phyloP scores from a whole-genome alignment of 2,329 filamentous ascomycete genomes.

The Aspergillus fructus region DNA sequence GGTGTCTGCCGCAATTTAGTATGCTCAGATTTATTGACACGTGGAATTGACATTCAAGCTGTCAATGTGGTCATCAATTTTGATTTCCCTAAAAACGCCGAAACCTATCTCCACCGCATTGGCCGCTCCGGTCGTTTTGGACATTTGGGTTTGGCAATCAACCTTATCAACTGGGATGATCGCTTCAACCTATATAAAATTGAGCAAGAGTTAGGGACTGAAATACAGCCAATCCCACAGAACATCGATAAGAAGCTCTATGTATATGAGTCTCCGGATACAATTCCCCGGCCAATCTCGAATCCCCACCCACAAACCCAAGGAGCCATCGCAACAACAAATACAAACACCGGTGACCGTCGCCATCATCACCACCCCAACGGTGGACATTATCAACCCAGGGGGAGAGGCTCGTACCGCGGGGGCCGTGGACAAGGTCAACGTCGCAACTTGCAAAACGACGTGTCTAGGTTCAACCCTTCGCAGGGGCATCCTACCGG shows the following conservation, averaged over 20 bases:
- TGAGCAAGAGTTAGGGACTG: constrained; percentile 92
- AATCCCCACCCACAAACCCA: constrained; percentile 46
- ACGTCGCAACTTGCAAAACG: constrained; percentile 38
- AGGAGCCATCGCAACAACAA: constrained; percentile 17
- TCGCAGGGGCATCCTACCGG: constrained; percentile 28
- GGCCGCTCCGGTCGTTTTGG: constrained; percentile 96
- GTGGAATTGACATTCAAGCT: constrained; percentile 98
- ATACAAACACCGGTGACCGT: constrained; percentile 32
- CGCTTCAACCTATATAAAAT: constrained; percentile 99
- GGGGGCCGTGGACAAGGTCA: constrained; percentile 45
- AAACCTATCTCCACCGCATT: constrained; percentile 97
- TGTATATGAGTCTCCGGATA: constrained; percentile 95
- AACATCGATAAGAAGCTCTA: constrained; percentile 97
- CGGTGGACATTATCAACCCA: constrained; percentile 38
- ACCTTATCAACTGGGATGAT: constrained; percentile 99
- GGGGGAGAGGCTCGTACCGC: constrained; percentile 44
- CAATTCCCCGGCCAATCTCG: constrained; percentile 79
- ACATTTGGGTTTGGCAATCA: constrained; percentile 95
- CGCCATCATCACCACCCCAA: constrained; percentile 36
- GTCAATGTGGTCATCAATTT: constrained; percentile 99
- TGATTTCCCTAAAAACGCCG: constrained; percentile 98
- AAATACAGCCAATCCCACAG: constrained; percentile 93
- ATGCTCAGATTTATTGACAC: constrained; percentile 94
- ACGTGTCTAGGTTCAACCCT: constrained; percentile 28
- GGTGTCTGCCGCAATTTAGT: constrained; percentile 97